phyloP scores from a whole-genome alignment of 306 rosid species.

The Mucuna pruriens region DNA sequence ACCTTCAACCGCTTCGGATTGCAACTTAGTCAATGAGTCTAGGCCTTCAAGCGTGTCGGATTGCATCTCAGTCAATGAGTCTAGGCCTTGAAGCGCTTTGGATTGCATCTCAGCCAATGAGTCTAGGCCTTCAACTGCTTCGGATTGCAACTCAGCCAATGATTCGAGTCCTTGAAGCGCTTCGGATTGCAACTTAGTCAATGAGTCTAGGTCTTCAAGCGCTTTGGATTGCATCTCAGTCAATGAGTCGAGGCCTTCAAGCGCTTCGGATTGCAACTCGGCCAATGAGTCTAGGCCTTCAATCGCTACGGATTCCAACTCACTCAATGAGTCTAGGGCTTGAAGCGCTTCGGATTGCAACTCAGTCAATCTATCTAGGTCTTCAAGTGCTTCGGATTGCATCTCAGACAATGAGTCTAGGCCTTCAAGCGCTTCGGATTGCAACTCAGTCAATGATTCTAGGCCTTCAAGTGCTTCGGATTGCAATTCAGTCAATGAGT shows the following conservation, averaged over 20 bases:
- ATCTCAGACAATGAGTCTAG: constrained; percentile 60
- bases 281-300: constrained; percentile 59
- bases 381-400: constrained; percentile 72
- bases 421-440: constrained; percentile 65
- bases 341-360: constrained; percentile 73
- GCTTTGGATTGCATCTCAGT: constrained; percentile 73
- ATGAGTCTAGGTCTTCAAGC: constrained; percentile 57
- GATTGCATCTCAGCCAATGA: constrained; percentile 72
- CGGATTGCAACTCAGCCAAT: constrained; percentile 69
- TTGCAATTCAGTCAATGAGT: constrained; percentile 68
- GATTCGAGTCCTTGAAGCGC: constrained; percentile 65
- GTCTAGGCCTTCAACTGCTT: constrained; percentile 62
- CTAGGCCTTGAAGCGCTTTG: constrained; percentile 61
- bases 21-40: constrained; percentile 62
- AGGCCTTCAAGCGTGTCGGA: constrained; percentile 66
- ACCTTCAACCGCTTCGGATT: constrained; percentile 65
- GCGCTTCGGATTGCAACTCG: constrained; percentile 71
- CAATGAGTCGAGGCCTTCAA: constrained; percentile 59
- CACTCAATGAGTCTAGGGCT: constrained; percentile 58
- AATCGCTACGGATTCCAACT: constrained; percentile 73
- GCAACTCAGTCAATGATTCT: constrained; percentile 62
- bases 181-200: constrained; percentile 66
- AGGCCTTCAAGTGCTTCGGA: constrained; percentile 66
- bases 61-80: constrained; percentile 68
- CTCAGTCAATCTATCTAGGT: constrained; percentile 58